Evolutionary conservation across 2,329 filamentous ascomycete genomes (phyloP).

Genomic region (Davidsoniella virescens): DNA sequence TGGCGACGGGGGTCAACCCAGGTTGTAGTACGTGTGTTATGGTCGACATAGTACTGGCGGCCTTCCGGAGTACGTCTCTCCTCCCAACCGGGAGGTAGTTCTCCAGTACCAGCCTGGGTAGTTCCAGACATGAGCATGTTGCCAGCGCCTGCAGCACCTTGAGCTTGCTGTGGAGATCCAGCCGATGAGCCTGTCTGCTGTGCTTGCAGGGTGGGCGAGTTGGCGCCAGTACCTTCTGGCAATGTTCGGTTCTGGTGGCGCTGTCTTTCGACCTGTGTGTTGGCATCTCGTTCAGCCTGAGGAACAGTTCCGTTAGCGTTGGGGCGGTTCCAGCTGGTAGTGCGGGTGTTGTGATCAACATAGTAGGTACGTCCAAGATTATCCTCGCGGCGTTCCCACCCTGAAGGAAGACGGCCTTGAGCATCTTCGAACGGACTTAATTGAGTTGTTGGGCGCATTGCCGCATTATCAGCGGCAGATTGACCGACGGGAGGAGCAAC

Average conservation of each 20-base stretch:
- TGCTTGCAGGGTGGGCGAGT: slow-evolving; percentile 61
- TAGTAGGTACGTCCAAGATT: slow-evolving; percentile 93
- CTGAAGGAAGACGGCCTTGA: slow-evolving; percentile 80
- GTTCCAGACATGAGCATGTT: slow-evolving; percentile 79
- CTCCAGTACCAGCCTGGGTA: slow-evolving; percentile 84
- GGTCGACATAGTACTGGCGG: slow-evolving; percentile 90
- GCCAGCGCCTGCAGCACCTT: slow-evolving; percentile 41
- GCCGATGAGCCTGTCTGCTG: slow-evolving; percentile 27
- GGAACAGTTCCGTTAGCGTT: slow-evolving; percentile 63
- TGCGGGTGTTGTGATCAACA: slow-evolving; percentile 91
- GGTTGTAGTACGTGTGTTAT: slow-evolving; percentile 93
- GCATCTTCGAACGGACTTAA: slow-evolving; percentile 91
- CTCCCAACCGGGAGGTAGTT: slow-evolving; percentile 92
- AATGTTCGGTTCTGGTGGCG: slow-evolving; percentile 91
- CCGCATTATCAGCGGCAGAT: slow-evolving; percentile 16
- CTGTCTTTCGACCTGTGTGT: slow-evolving; percentile 82
- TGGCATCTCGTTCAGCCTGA: slow-evolving; percentile 62
- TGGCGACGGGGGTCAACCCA: slow-evolving; percentile 96
- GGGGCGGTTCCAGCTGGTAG: slow-evolving; percentile 90
- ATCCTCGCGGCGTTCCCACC: slow-evolving; percentile 93
- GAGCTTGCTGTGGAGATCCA: slow-evolving; percentile 21
- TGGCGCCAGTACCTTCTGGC: slow-evolving; percentile 89
- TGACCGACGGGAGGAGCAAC: slow-evolving; percentile 12
- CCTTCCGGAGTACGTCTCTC: slow-evolving; percentile 91
- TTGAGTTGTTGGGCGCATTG: slow-evolving; percentile 18